Evolutionary conservation across 371 early-diverging fungal genomes (phyloP).

Genomic region (Nosema granulosis): DNA sequence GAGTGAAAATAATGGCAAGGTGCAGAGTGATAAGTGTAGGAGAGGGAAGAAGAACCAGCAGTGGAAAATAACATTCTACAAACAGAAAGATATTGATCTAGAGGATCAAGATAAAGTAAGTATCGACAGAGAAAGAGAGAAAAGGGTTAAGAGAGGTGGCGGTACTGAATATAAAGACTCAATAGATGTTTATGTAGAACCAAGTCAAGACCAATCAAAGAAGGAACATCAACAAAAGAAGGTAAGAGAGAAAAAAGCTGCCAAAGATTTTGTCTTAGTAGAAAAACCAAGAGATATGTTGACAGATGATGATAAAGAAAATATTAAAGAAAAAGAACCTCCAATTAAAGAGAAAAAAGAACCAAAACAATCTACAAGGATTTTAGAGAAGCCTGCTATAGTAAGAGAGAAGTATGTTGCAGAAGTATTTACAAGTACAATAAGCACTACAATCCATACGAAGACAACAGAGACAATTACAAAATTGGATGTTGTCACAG

Average conservation of each 20-base stretch:
- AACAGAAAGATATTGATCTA: neutral
- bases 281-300: neutral
- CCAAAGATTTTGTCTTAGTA: neutral
- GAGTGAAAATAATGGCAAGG: neutral
- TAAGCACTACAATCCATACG: neutral
- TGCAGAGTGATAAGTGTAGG: neutral
- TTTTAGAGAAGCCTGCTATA: neutral
- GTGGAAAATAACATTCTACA: neutral
- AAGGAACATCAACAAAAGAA: neutral
- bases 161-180: neutral
- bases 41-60: neutral
- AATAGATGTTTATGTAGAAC: neutral
- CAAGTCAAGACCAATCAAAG: neutral
- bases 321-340: neutral
- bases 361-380: neutral
- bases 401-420: neutral
- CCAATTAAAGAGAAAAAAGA: neutral
- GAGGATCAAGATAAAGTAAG: neutral
- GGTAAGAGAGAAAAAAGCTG: neutral
- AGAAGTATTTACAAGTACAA: neutral
- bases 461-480: constrained; percentile 1
- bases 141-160: neutral
- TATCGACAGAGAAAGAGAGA: neutral
- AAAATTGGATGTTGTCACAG: neutral
- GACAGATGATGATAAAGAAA: neutral